A percentile compares a stretch with the other conserved stretches of the same genome.
Conservation (phyloP, 1,139 yeast genomes). For the Hansenula anomala region DNA sequence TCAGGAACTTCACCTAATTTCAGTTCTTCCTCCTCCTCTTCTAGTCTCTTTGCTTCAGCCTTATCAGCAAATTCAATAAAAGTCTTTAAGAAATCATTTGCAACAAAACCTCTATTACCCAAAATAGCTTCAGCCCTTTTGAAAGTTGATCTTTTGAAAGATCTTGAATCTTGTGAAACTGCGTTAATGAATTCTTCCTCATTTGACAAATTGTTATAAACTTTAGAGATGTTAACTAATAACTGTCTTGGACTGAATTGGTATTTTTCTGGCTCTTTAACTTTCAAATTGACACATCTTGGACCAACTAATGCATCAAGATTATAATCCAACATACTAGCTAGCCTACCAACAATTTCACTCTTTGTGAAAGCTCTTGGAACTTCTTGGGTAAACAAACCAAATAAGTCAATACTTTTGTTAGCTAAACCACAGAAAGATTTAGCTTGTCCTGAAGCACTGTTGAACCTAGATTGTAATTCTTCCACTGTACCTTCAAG, state of each 20-base stretch:
- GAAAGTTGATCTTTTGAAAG: constrained; percentile 66
- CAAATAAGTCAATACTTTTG: constrained; percentile 75
- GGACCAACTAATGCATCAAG: constrained; percentile 92
- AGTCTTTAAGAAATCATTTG: constrained; percentile 46
- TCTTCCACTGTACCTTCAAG: constrained; percentile 57
- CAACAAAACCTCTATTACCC: constrained; percentile 45
- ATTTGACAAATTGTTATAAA: constrained; percentile 65
- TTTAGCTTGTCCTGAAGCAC: constrained; percentile 73
- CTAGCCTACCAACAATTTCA: constrained; percentile 89
- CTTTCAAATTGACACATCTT: constrained; percentile 83
- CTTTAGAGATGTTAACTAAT: constrained; percentile 64
- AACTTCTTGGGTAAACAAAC: constrained; percentile 77
- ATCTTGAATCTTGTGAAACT: constrained; percentile 86
- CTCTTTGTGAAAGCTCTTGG: constrained; percentile 83
- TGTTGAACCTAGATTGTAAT: constrained; percentile 45
- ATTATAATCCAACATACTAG: constrained; percentile 94
- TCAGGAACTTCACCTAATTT: constrained; percentile 95
- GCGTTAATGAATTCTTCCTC: constrained; percentile 69
- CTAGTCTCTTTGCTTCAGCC: constrained; percentile 57
- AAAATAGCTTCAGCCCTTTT: constrained; percentile 67
- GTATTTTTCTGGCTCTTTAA: constrained; percentile 77
- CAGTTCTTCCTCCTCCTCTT: constrained; percentile 76
- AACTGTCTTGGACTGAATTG: constrained; percentile 76
- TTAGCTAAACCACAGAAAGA: constrained; percentile 82
- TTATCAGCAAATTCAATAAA: constrained; percentile 53